These are phyloP conservation scores for Penicillium alfredii DNA, from an alignment of 495 filamentous ascomycete species.

Conservation along the genomic window DNA sequence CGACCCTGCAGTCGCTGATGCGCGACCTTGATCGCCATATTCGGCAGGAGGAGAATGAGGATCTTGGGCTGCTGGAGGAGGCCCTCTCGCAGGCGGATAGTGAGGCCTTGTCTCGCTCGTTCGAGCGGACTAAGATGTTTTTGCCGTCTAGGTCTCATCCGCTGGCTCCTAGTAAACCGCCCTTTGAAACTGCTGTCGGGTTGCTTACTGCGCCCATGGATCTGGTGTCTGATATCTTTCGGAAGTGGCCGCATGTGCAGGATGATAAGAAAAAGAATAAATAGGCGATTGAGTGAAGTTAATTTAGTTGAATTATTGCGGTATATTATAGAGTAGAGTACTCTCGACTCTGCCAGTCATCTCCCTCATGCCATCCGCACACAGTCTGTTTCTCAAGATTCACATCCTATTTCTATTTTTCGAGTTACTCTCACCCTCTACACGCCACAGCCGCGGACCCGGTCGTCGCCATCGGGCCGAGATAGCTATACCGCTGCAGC, in stretches of 20 bases:
- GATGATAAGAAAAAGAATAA: constrained; percentile 1
- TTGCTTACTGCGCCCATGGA: constrained; percentile 25
- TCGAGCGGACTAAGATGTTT: constrained; percentile 53
- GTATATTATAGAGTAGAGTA: too few relatives aligned
- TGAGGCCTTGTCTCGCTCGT: constrained; percentile 40
- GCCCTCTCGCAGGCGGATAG: constrained; percentile 33
- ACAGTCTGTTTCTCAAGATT: too few relatives aligned
- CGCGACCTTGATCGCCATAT: constrained; percentile 48
- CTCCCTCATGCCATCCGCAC: too few relatives aligned
- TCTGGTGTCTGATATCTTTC: constrained; percentile 22
- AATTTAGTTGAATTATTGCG: too few relatives aligned
- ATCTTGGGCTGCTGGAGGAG: constrained; percentile 49
- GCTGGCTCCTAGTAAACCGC: constrained; percentile 18
- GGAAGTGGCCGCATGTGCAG: constrained; percentile 24
- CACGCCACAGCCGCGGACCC: constrained; percentile 12
- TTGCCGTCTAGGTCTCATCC: constrained; percentile 53
- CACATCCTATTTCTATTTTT: too few relatives aligned
- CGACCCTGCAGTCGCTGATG: constrained; percentile 47
- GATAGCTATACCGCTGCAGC: constrained; percentile 12
- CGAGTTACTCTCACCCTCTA: constrained; percentile 8
- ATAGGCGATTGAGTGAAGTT: neutral
- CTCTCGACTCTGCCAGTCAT: too few relatives aligned
- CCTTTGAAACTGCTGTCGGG: constrained; percentile 22
- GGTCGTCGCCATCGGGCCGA: constrained; percentile 7
- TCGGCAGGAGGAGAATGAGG: constrained; percentile 49